Conservation (phyloP, 768 basidiomycete species). For the Hemileccinum rubropunctum region DNA sequence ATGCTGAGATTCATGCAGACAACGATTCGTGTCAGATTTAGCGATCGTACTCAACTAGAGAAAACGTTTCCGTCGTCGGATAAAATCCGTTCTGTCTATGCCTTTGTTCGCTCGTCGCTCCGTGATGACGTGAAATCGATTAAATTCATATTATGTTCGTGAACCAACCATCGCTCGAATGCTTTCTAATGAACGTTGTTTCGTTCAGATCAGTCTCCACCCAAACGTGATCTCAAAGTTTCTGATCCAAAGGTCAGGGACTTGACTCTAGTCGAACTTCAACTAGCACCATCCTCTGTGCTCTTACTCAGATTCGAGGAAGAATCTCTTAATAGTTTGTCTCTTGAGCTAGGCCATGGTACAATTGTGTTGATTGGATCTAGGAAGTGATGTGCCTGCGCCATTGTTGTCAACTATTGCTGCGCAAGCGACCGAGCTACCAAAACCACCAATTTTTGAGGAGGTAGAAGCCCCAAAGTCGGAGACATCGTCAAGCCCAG, state of each 20-base stretch:
- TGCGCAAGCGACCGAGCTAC: constrained; percentile 63
- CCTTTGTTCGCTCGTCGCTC: constrained; percentile 72
- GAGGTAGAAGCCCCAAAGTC: constrained; percentile 9
- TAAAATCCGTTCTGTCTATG: constrained; percentile 82
- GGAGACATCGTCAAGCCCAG: constrained; percentile 6
- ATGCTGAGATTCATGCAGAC: constrained; percentile 47
- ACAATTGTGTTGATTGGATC: not conserved
- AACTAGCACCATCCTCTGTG: constrained; percentile 77
- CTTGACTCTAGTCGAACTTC: constrained; percentile 62
- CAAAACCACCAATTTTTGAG: constrained; percentile 47
- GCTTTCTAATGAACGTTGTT: not conserved
- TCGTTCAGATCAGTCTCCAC: constrained; percentile 70
- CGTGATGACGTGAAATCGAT: constrained; percentile 72
- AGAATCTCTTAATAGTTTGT: constrained; percentile 61
- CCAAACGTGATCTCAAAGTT: constrained; percentile 78
- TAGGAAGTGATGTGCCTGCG: constrained; percentile 57
- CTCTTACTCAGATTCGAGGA: constrained; percentile 76
- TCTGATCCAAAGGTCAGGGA: constrained; percentile 74
- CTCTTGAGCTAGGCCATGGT: not conserved
- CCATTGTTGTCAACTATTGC: constrained; percentile 61
- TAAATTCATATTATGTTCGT: constrained; percentile 84
- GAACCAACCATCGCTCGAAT: not conserved
- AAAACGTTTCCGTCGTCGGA: constrained; percentile 71
- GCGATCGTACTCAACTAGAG: constrained; percentile 80
- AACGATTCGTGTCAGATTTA: constrained; percentile 76